Evolutionary conservation across 2,329 filamentous ascomycete genomes (phyloP), one percentile per base, ranked within the genome.

Genomic region (Sporothrix pseudoabietina): DNA sequence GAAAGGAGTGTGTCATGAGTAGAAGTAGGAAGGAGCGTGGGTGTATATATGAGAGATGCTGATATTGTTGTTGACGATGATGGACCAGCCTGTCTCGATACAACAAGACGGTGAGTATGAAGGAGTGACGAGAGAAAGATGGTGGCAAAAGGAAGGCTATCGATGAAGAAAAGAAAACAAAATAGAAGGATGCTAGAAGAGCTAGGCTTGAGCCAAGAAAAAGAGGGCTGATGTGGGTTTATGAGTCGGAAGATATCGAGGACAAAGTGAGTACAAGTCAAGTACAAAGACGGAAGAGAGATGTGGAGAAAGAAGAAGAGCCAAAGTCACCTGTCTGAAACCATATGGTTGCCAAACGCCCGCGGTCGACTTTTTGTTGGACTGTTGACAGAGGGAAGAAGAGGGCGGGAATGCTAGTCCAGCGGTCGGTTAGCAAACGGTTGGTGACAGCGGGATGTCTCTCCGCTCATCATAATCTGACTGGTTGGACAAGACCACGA

Each of bases 401-500:
- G 57, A 39, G 12, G 35, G 35, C 30, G 39, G 35, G 39, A 44
- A 61, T 32, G 39, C 35, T 57, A 49, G 49, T 35, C 35, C 35
- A 5, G 35, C 35, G 35, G 35, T 22, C 54, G 39, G 69, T 10
- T 61, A 59, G 69, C 69, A 71, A 49, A 59, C 69, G 54, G 54
- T 47, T 47, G 39, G n/a, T 54, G 66, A 69, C 35, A 59, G 54
- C 54, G 19, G 26, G 55, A 52, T 32, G 59, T 59, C 66, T 63
- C 35, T 30, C 69, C 72, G 73, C 44, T 52, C 59, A 74, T 74
- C 73, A 41, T 71, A 74, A 74, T 74, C 49, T 72, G 63, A 52
- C 61, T 44, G 55, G 47, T 57, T 55, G 39, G 44, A 26, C 44
- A 41, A 54, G 32, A 44, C 41, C 47, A 30, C 47, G 70, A 71